Conservation (phyloP, 2,329 filamentous ascomycete species). For the Fusarium chuoi region DNA sequence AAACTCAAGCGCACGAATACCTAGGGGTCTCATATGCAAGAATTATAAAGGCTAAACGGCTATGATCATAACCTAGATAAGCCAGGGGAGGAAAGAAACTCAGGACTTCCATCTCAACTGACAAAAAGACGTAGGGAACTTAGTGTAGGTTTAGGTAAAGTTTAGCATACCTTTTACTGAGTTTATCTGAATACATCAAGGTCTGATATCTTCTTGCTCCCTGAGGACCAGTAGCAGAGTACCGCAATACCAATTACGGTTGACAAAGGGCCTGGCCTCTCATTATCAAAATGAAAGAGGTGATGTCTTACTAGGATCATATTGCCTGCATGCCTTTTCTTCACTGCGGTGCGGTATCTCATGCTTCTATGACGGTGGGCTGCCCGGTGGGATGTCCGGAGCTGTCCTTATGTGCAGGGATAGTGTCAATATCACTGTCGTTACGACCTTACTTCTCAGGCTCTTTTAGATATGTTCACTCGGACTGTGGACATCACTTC, state of each 20-base stretch:
- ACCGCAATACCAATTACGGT: background rate
- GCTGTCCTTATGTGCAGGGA: background rate
- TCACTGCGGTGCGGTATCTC: background rate
- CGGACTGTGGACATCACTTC: too few relatives aligned
- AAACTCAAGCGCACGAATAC: background rate
- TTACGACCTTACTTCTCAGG: background rate
- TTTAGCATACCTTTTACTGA: too few relatives aligned
- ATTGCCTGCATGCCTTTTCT: background rate
- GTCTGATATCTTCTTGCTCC: too few relatives aligned
- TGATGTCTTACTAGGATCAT: rapidly evolving
- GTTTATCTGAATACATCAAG: too few relatives aligned
- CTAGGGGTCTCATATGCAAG: background rate
- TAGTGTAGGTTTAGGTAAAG: too few relatives aligned
- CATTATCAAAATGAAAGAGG: background rate
- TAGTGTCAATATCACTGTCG: background rate
- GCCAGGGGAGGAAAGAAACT: too few relatives aligned
- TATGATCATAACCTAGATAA: background rate
- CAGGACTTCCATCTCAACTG: too few relatives aligned
- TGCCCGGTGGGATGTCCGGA: background rate
- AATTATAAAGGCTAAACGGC: background rate
- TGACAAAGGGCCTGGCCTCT: background rate
- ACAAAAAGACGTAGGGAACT: too few relatives aligned
- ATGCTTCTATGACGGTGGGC: background rate
- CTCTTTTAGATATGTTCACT: too few relatives aligned
- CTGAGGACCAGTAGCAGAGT: background rate